phyloP scores from a whole-genome alignment of 139 green algal species.

The Chlamydomonas sp. region DNA sequence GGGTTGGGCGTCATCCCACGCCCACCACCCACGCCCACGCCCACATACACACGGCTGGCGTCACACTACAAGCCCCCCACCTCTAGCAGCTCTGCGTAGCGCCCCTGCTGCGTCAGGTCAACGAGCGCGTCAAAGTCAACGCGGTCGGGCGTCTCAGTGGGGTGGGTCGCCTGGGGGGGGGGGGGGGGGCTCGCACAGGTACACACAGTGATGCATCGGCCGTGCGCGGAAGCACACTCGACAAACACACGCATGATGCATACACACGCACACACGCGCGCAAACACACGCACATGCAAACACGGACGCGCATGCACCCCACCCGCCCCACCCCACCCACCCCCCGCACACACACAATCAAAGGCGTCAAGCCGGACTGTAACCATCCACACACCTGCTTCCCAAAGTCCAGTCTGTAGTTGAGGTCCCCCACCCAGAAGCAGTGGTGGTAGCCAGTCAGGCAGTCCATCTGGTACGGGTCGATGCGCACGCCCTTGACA shows the following conservation, averaged over 20 bases:
- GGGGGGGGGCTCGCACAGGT: not conserved
- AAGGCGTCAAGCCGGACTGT: too few relatives aligned
- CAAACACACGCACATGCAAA: too few relatives aligned
- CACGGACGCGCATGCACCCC: too few relatives aligned
- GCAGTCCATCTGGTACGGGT: constrained; percentile 41
- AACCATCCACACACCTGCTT: constrained; percentile 24
- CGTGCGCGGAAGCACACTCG: not conserved
- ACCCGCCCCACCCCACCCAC: not conserved
- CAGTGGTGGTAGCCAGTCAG: constrained; percentile 52
- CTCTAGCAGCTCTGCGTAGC: not conserved
- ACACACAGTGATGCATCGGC: not conserved
- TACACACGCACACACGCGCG: not conserved
- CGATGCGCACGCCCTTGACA: constrained; percentile 30
- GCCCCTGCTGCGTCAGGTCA: not conserved
- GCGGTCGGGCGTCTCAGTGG: constrained; percentile 25
- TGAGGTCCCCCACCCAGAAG: constrained; percentile 66
- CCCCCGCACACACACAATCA: not conserved
- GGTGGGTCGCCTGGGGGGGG: constrained; percentile 20
- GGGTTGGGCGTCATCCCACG: too few relatives aligned
- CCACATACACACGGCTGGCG: too few relatives aligned
- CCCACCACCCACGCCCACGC: too few relatives aligned
- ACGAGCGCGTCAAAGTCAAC: constrained; percentile 38
- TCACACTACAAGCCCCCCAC: too few relatives aligned
- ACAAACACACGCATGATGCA: not conserved
- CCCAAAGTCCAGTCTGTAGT: constrained; percentile 55